phyloP scores from a whole-genome alignment of 257 asterid species.

The Penstemon davidsonii region DNA sequence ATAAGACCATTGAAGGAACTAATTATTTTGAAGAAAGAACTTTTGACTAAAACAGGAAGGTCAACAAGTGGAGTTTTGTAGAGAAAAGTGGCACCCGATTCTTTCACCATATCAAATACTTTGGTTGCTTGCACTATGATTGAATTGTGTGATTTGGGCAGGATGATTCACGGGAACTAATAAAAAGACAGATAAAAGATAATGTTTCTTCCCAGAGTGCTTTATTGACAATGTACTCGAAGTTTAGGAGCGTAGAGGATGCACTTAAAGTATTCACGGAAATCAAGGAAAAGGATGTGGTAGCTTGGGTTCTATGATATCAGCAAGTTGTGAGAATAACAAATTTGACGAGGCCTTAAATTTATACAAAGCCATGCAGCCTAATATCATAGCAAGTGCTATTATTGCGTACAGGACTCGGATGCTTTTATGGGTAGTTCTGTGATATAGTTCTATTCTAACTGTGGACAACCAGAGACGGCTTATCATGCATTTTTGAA shows the following conservation, averaged over 20 bases:
- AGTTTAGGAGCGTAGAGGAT: slow-evolving; percentile 46
- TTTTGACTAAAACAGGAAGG: too few species aligned
- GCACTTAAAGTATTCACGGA: slow-evolving; percentile 50
- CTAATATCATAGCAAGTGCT: slow-evolving; percentile 47
- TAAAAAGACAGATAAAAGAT: slow-evolving; percentile 59
- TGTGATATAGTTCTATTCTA: slow-evolving; percentile 65
- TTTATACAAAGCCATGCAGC: slow-evolving; percentile 54
- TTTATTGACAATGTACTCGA: slow-evolving; percentile 81
- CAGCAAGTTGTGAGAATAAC: slow-evolving; percentile 55
- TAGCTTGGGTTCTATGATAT: slow-evolving; percentile 87
- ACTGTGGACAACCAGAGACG: slow-evolving; percentile 49
- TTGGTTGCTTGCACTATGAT: slow-evolving; percentile 55
- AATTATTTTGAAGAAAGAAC: too few species aligned
- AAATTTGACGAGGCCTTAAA: slow-evolving; percentile 52
- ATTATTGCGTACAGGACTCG: slow-evolving; percentile 53
- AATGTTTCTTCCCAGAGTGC: slow-evolving; percentile 62
- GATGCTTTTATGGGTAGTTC: slow-evolving; percentile 63
- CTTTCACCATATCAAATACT: slow-evolving; percentile 64
- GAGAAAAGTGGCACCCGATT: slow-evolving; percentile 52
- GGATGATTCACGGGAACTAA: slow-evolving; percentile 55
- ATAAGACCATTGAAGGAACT: too few species aligned
- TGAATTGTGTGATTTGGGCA: slow-evolving; percentile 46
- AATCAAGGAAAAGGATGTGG: slow-evolving; percentile 64
- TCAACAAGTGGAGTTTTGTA: too few species aligned
- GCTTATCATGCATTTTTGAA: slow-evolving; percentile 42